Evolutionary conservation across 768 basidiomycete species (phyloP), one percentile per base, ranked within the genome.

Genomic region (Gelatoporia subvermispora): DNA sequence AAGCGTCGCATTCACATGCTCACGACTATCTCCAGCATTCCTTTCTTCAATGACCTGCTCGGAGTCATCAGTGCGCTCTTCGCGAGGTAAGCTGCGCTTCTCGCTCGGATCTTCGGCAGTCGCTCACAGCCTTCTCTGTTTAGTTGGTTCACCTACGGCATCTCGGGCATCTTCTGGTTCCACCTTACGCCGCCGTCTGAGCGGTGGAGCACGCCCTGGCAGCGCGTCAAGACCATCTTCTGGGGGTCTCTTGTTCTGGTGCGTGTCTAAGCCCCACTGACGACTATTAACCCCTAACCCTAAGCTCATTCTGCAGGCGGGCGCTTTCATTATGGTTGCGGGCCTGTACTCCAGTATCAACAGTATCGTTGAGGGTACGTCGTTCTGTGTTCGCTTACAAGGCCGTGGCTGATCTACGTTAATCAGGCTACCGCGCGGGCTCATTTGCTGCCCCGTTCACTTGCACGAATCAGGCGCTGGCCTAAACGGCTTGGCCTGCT

Each of bases 31-130:
- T 35, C 9, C 41, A 63, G 62, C 2, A 65, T 65, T 39, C 63
- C 63, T 21, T 65, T 65, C 57, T 65, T 65, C 59, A 65, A 65
- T 52, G 63, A 61, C 40, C 54, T 65, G 18, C 57, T 65, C 15
- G 60, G 63, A 3, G 63, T 65, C 15, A 63, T 65, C 47, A 56
- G 53, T 35, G 41, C 63, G 20, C 36, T 65, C 11, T 65, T 65
- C 45, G 63, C 63, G 15, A 56, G 54, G 54, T 59, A 20, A 25
- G 53, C 18, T 11, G 3, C 17, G 17, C 16, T 8, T 8, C 2
- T 18, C 35, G 3, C 13, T n/a, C 16, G 5, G 43, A 8, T 11
- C 1, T 8, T 17, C 15, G 16, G 15, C 11, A 13, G 16, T 10
- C 9, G 24, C 41, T 31, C 2, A n/a, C 20, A 37, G 37, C 18